Evolutionary conservation across 2,329 filamentous ascomycete genomes (phyloP), one percentile per base, ranked within the genome.

Genomic region (Pyrenophora tritici-repentis): DNA sequence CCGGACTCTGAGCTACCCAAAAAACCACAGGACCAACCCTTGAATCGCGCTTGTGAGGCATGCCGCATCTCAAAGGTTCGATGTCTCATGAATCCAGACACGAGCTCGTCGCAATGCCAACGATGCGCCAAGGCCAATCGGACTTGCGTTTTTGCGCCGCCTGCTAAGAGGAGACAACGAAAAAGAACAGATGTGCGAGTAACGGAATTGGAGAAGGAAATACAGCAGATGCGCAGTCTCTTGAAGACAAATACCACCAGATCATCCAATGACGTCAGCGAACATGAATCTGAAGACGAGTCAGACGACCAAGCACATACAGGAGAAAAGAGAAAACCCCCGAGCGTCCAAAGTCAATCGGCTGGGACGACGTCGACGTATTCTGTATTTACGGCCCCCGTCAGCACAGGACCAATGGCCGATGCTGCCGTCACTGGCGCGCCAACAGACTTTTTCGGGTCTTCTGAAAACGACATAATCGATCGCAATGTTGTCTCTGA

Each of bases 131-230:
- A 68, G 48, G 68, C 67, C 20, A 66, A 63, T 12, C 58, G 59
- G 43, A 36, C 55, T 10, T 73, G 71, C 48, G 36, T 72, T n/a
- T 73, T 73, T 54, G 68, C 69, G 13, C 56, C 70, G 1, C 70
- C 71, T n/a, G 66, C 63, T 37, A 73, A 73, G 56, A 58, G 71
- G 31, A 55, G 69, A 10, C 71, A 73, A 42, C 59, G 70, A 5
- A 73, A 73, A 33, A 63, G 70, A 37, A 73, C 71, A 40, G 71
- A 73, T 48, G 68, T 72, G 8, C 58, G 71, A 14, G 70, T 73
- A 5, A 68, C 71, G 22, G 71, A 73, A 35, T 50, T 73, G 6
- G 71, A 73, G 53, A 70, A 59, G 48, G 70, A 73, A 43, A 66
- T 73, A 37, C 69, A 63, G 50, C 66, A 70, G 42, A 68, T 73